Evolutionary conservation across 495 filamentous ascomycete genomes (phyloP).

Genomic region (Neurospora sp.): DNA sequence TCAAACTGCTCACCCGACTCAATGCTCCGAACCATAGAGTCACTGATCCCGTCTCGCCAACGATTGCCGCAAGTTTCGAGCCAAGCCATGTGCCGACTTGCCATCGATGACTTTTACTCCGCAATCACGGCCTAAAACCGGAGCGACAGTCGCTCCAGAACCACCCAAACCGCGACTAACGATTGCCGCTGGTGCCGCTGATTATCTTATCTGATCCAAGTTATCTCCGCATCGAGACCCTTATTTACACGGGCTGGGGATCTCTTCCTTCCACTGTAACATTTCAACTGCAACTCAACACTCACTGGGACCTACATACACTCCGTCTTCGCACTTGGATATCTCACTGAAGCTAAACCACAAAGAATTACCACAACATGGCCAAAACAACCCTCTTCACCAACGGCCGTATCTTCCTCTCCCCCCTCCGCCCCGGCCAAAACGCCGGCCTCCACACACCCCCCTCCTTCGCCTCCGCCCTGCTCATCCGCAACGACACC

Average conservation of each 20-base stretch:
- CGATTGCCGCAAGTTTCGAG: not conserved
- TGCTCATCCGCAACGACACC: conserved; percentile 25
- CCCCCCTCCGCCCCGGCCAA: conserved; percentile 15
- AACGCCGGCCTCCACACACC: conserved; percentile 16
- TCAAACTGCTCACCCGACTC: not conserved
- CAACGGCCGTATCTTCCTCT: conserved; percentile 21
- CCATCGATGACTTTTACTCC: not conserved
- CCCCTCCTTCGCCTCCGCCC: conserved; percentile 27
- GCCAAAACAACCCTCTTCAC: conserved; percentile 21
- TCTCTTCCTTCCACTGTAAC: no score
- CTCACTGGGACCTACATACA: no score
- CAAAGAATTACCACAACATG: not conserved
- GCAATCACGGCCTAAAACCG: not conserved
- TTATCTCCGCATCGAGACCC: not conserved
- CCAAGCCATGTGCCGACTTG: not conserved
- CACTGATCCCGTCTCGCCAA: not conserved
- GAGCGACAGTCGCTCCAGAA: not conserved
- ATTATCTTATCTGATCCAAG: not conserved
- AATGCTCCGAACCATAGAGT: not conserved
- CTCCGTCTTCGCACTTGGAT: no score
- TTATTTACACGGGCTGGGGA: not conserved
- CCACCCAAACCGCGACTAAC: not conserved
- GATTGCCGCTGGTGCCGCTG: not conserved
- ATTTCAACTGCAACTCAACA: no score
- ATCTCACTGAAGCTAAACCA: no score